Conservation (phyloP, 2,329 filamentous ascomycete genomes). For the Trichoderma sp. region DNA sequence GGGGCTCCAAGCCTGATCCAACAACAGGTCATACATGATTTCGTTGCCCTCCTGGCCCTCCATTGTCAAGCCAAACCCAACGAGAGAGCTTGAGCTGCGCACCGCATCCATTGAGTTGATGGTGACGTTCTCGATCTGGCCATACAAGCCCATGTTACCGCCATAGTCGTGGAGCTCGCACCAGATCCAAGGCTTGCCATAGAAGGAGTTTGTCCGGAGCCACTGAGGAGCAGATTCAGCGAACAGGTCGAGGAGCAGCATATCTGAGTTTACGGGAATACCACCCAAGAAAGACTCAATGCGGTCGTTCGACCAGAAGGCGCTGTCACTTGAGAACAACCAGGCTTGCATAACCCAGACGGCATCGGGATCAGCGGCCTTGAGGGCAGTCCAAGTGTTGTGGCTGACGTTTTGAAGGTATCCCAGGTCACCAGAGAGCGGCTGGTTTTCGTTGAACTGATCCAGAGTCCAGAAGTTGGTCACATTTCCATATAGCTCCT, state of each 20-base stretch:
- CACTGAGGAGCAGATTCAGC: constrained; percentile 53
- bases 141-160: constrained; percentile 51
- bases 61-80: constrained; percentile 51
- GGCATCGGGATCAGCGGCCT: constrained; percentile 48
- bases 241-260: constrained; percentile 54
- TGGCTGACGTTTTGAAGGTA: constrained; percentile 44
- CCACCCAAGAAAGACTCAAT: constrained; percentile 52
- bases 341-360: constrained; percentile 56
- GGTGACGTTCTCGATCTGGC: constrained; percentile 51
- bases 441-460: constrained; percentile 55
- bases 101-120: constrained; percentile 48
- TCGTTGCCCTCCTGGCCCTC: constrained; percentile 56
- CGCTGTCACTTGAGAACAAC: constrained; percentile 47
- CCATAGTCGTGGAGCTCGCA: constrained; percentile 54
- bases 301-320: constrained; percentile 47
- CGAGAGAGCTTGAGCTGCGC: constrained; percentile 41
- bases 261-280: constrained; percentile 44
- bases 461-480: constrained; percentile 52
- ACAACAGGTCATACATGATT: constrained; percentile 51
- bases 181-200: constrained; percentile 57
- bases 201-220: constrained; percentile 51
- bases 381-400: constrained; percentile 49
- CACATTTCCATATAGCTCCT: constrained; percentile 48
- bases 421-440: constrained; percentile 45
- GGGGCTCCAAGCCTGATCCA: constrained; percentile 52